Evolutionary conservation across 148 eudicot genomes (phyloP).

Genomic region (Salicornia ramosissima): DNA sequence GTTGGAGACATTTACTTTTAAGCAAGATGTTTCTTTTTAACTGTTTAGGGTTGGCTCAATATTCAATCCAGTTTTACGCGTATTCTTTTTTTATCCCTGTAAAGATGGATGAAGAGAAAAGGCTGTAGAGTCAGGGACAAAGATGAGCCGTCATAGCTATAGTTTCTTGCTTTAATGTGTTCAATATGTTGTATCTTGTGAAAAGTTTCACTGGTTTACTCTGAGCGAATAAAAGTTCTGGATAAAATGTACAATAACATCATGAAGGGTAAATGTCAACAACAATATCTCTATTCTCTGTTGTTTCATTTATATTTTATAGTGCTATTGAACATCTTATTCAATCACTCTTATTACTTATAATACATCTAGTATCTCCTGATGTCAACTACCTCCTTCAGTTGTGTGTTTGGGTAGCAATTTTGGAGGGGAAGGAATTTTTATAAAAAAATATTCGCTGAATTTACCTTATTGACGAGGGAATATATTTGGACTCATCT

Average conservation of each 20-base stretch:
- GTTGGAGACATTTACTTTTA: too few species aligned
- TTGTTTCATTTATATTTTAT: too few species aligned
- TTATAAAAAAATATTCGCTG: not conserved
- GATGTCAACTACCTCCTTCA: not conserved
- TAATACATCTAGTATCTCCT: not conserved
- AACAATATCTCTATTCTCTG: not conserved
- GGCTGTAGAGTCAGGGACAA: not conserved
- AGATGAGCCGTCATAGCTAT: not conserved
- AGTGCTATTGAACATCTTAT: not conserved
- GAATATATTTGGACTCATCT: not conserved
- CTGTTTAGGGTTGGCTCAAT: not conserved
- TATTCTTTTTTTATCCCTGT: not conserved
- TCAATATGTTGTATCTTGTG: not conserved
- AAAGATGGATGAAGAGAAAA: conserved; percentile 9
- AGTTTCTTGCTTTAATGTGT: not conserved
- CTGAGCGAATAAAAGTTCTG: not conserved
- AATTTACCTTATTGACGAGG: not conserved
- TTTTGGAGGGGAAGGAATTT: not conserved
- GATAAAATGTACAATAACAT: not conserved
- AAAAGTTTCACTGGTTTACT: not conserved
- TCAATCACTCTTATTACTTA: not conserved
- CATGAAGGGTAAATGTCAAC: not conserved
- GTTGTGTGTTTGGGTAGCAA: not conserved
- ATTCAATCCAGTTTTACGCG: not conserved
- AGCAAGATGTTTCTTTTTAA: too few species aligned